Base-by-base conservation (phyloP, 768 basidiomycete species). In the Hygrocybe coccinea region DNA sequence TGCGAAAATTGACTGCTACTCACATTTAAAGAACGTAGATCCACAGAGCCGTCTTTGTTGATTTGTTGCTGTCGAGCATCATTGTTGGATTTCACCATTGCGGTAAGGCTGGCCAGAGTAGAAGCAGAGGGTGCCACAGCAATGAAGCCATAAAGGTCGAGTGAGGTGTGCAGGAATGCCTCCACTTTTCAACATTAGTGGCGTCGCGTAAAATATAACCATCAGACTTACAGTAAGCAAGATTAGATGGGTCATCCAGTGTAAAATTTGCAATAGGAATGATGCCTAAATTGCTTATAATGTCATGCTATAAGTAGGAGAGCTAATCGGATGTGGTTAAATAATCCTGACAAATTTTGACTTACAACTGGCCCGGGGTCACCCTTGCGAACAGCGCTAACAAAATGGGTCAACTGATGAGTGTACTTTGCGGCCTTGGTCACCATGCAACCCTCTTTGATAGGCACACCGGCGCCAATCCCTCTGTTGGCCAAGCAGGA, bases 231-330 rank as follows among this genome's bases (percentile, higher is more conserved):
- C 56, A 56, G 37, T 43, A 52, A 54, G 57, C 24, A 36, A 64
- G 60, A 49, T 65, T 64, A 50, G 55, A 62, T 24, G 54, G 51
- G n/a, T 58, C 38, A 46, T 63, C 52, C 45, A 64, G 46, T 21
- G 41, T 24, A 55, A 65, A 65, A 4, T 45, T 36, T 22, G 21
- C 46, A 41, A 52, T 50, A 37, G 50, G 58, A 55, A 56, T 55
- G 25, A 60, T 55, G 24, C 25, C 5, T 55, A 64, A 54, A 14
- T 45, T 49, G 29, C 46, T 19, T 21, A 62, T 54, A 35, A 61
- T 2, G 39, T 50, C 51, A 44, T 60, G 54, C 50, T 61, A 49
- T 43, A 57, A 49, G 45, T 34, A 52, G 52, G 19, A 22, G 55
- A 50, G 47, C 33, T 56, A 50, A 61, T 53, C 24, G 55, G 21